phyloP scores from a whole-genome alignment of 257 asterid genomes.

The Nicotiana benthamiana region DNA sequence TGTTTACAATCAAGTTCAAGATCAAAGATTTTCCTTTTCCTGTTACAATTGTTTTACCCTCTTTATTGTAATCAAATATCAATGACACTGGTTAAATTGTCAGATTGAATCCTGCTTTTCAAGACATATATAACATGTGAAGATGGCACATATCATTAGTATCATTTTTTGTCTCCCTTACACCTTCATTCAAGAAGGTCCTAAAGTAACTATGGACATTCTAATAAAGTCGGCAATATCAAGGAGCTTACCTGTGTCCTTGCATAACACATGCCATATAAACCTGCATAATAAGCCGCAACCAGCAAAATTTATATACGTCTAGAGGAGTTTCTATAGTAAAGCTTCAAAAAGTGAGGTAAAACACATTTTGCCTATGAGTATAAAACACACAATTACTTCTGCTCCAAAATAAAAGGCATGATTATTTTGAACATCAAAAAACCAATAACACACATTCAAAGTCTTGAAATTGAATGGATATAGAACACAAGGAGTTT shows the following conservation, averaged over 20 bases:
- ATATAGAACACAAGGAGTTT: not conserved
- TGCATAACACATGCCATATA: constrained; percentile 88
- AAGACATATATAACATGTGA: constrained; percentile 11
- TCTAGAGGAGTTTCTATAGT: not conserved
- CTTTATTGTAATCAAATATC: not conserved
- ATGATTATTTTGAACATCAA: not conserved
- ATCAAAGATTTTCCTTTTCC: not conserved
- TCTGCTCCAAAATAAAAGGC: not conserved
- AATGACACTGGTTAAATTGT: not conserved
- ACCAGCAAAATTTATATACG: not conserved
- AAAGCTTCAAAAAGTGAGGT: not conserved
- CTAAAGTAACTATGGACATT: not conserved
- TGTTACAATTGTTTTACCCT: not conserved
- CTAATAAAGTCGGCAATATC: not conserved
- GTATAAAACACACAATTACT: not conserved
- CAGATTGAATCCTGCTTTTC: constrained; percentile 1
- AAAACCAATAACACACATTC: not conserved
- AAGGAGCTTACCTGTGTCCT: constrained; percentile 60
- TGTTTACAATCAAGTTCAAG: not conserved
- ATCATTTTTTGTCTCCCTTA: not conserved
- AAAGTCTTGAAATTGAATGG: not conserved
- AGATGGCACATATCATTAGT: not conserved
- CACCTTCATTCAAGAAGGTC: constrained; percentile 6
- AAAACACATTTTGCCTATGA: not conserved
- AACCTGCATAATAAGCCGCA: constrained; percentile 46